phyloP scores from a whole-genome alignment of 495 filamentous ascomycete species.

The Tuber umbilicatum region DNA sequence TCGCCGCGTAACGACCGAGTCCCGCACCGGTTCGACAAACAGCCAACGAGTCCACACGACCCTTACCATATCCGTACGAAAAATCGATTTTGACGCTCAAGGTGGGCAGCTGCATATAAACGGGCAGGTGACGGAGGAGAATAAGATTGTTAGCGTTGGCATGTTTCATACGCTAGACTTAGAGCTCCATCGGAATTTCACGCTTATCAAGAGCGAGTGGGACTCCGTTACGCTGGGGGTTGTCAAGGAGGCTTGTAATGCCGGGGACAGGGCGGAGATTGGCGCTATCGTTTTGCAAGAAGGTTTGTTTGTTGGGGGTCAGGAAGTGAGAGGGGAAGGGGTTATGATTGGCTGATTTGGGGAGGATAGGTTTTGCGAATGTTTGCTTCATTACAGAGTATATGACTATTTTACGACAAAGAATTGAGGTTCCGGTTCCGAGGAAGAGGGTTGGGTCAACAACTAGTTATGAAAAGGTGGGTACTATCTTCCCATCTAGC shows the following conservation, averaged over 20 bases:
- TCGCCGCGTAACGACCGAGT: conserved; percentile 67
- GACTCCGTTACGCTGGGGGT: conserved; percentile 78
- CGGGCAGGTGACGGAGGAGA: conserved; percentile 75
- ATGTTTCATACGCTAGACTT: conserved; percentile 86
- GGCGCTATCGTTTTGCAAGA: conserved; percentile 93
- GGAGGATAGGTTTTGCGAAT: conserved; percentile 56
- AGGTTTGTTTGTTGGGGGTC: conserved; percentile 45
- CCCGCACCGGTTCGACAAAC: conserved; percentile 64
- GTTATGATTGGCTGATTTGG: not conserved
- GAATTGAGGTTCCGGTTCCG: conserved; percentile 75
- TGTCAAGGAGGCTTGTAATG: conserved; percentile 69
- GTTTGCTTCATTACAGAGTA: conserved; percentile 89
- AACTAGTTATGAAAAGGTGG: conserved; percentile 59
- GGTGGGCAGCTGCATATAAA: conserved; percentile 77
- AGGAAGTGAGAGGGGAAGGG: not conserved
- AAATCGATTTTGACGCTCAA: conserved; percentile 82
- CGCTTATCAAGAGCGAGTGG: conserved; percentile 74
- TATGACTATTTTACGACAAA: conserved; percentile 79
- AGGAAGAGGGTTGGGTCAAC: conserved; percentile 60
- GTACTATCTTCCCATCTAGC: not conserved
- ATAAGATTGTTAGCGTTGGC: conserved; percentile 72
- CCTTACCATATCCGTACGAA: conserved; percentile 73
- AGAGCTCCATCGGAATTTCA: conserved; percentile 81
- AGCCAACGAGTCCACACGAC: conserved; percentile 69
- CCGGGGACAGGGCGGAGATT: conserved; percentile 68